Conservation (phyloP, 345 rosid species). For the Arabis alpina region DNA sequence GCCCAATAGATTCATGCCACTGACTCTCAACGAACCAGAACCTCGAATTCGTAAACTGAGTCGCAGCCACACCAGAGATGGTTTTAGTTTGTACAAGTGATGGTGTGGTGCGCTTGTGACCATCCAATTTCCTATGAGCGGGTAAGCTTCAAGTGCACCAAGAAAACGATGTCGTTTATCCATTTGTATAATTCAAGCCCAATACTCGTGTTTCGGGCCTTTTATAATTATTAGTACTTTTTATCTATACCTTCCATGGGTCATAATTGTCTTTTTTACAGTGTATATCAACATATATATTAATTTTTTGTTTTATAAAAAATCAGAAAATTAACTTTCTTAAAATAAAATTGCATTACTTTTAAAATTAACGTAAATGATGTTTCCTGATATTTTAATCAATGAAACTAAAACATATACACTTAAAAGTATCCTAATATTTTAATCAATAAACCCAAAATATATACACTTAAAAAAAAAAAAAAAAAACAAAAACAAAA, state of each 20-base stretch:
- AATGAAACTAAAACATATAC: too few species aligned
- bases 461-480: too few species aligned
- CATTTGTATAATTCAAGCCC: background rate
- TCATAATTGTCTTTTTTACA: too few species aligned
- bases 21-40: background rate
- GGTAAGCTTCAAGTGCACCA: slow-evolving; percentile 34
- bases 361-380: background rate
- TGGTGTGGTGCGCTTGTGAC: slow-evolving; percentile 42
- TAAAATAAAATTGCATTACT: too few species aligned
- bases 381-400: background rate
- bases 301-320: too few species aligned
- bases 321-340: too few species aligned
- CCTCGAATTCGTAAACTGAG: slow-evolving; percentile 14
- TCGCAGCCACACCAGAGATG: slow-evolving; percentile 12
- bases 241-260: too few species aligned
- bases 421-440: too few species aligned
- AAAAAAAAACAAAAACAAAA: too few species aligned
- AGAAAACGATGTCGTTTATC: slow-evolving; percentile 10
- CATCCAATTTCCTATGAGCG: slow-evolving; percentile 45
- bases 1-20: background rate
- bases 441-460: too few species aligned
- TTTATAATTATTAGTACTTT: background rate
- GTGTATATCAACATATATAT: too few species aligned
- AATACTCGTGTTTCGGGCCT: background rate
- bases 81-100: slow-evolving; percentile 13